Percentiles rank a stretch among this genome's conserved stretches.
Conservation (phyloP, 2,329 filamentous ascomycete species). For the Truncatella angustata region DNA sequence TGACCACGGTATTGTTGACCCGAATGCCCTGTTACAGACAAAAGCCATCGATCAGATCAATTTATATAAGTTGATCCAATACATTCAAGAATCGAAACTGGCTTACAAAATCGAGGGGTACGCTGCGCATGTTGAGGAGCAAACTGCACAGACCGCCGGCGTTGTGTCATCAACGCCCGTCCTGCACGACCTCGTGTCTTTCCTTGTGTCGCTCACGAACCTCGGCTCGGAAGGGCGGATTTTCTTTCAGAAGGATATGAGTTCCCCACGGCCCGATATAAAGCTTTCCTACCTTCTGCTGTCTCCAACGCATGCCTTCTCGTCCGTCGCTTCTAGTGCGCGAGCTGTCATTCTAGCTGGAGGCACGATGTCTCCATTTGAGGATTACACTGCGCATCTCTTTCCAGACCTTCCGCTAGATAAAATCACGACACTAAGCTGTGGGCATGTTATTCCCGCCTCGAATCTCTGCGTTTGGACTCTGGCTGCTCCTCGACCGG, state of each 20-base stretch:
- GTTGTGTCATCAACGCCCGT: conserved; percentile 47
- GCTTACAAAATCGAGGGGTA: conserved; percentile 95
- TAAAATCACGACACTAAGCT: conserved; percentile 79
- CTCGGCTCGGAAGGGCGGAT: conserved; percentile 70
- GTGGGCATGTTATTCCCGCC: conserved; percentile 87
- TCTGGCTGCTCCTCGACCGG: conserved; percentile 47
- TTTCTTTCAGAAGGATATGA: conserved; percentile 54
- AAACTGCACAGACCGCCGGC: conserved; percentile 27
- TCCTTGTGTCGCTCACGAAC: conserved; percentile 83
- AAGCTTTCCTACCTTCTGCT: conserved; percentile 82
- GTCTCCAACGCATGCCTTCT: conserved; percentile 88
- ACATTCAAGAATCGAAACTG: conserved; percentile 88
- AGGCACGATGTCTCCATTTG: conserved; percentile 96
- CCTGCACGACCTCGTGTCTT: conserved; percentile 54
- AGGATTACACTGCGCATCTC: conserved; percentile 82
- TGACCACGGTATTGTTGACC: conserved; percentile 66
- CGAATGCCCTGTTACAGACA: conserved; percentile 70
- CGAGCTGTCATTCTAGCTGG: conserved; percentile 87
- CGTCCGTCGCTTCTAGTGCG: conserved; percentile 79
- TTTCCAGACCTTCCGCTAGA: conserved; percentile 69
- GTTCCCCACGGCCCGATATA: conserved; percentile 41
- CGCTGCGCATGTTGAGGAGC: conserved; percentile 58
- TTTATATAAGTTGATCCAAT: conserved; percentile 80
- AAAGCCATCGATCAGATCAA: conserved; percentile 96
- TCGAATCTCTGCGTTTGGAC: conserved; percentile 79